Conservation (phyloP, 805 yeast genomes). For the Pichia deserticola region DNA sequence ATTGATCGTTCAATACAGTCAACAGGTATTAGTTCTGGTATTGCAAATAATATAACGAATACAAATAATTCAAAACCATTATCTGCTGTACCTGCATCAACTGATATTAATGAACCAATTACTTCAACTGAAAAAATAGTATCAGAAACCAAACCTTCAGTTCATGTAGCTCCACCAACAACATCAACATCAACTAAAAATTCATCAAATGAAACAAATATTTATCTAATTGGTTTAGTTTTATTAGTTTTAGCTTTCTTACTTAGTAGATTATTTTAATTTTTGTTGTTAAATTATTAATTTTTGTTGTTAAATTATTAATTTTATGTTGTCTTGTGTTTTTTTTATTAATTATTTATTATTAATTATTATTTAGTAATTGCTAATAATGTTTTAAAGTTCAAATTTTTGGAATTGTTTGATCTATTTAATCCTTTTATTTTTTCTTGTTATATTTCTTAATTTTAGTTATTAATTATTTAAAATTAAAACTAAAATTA, state of each 20-base stretch:
- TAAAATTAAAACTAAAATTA: too few relatives aligned
- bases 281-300: background rate
- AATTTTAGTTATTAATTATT: too few relatives aligned
- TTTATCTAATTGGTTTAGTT: conserved; percentile 16
- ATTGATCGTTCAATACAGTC: background rate
- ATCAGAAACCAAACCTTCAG: background rate
- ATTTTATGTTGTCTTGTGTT: too few relatives aligned
- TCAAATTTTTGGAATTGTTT: too few relatives aligned
- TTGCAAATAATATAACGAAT: background rate
- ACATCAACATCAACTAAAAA: conserved; percentile 3
- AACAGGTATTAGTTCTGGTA: background rate
- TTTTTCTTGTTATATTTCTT: too few relatives aligned
- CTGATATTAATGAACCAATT: background rate
- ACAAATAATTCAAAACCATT: background rate
- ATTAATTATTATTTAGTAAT: too few relatives aligned
- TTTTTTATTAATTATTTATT: too few relatives aligned
- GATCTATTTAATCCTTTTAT: too few relatives aligned
- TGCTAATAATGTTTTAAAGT: too few relatives aligned
- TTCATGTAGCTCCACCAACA: conserved; percentile 5
- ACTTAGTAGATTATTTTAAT: conserved; percentile 13
- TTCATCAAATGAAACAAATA: conserved; percentile 8
- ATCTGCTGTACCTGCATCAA: too few relatives aligned
- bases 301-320: too few relatives aligned
- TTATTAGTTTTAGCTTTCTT: conserved; percentile 17
- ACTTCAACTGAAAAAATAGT: background rate